Percentiles rank a stretch among this genome's conserved stretches.
Conservation (phyloP, 768 basidiomycete genomes). For the Tulasnella sp. region DNA sequence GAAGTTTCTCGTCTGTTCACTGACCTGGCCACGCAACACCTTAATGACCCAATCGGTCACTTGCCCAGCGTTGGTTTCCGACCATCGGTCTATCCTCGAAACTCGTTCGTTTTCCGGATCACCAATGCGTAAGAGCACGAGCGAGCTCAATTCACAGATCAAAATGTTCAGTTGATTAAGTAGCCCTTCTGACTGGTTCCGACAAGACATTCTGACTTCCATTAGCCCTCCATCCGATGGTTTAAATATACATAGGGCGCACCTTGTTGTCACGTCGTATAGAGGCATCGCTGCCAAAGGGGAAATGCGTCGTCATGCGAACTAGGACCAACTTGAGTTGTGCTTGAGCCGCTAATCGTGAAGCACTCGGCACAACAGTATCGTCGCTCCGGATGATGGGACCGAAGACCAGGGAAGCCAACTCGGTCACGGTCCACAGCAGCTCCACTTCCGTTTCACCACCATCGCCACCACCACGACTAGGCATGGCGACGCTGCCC, state of each 20-base stretch:
- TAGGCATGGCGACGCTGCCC: constrained; percentile 69
- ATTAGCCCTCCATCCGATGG: constrained; percentile 8
- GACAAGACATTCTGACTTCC: background rate
- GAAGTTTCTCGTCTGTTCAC: background rate
- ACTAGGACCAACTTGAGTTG: constrained; percentile 38
- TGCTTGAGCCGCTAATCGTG: constrained; percentile 17
- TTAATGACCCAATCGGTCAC: constrained; percentile 20
- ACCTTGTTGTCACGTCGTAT: constrained; percentile 49
- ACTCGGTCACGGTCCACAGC: constrained; percentile 44
- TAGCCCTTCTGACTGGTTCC: constrained; percentile 45
- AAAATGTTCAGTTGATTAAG: constrained; percentile 63
- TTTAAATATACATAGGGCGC: constrained; percentile 2
- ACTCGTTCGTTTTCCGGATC: background rate
- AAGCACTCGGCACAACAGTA: constrained; percentile 29
- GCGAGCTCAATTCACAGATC: constrained; percentile 65
- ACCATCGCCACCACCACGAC: constrained; percentile 29
- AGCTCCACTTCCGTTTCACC: constrained; percentile 41
- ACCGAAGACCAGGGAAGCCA: constrained; percentile 51
- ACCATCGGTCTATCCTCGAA: too few relatives aligned
- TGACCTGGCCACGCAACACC: constrained; percentile 17
- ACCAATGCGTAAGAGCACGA: constrained; percentile 31
- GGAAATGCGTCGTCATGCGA: constrained; percentile 78
- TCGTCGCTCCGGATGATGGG: constrained; percentile 35
- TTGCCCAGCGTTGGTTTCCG: background rate
- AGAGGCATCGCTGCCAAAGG: constrained; percentile 41